Evolutionary conservation across 441 rosid genomes (phyloP).

Genomic region (Breynia disticha): DNA sequence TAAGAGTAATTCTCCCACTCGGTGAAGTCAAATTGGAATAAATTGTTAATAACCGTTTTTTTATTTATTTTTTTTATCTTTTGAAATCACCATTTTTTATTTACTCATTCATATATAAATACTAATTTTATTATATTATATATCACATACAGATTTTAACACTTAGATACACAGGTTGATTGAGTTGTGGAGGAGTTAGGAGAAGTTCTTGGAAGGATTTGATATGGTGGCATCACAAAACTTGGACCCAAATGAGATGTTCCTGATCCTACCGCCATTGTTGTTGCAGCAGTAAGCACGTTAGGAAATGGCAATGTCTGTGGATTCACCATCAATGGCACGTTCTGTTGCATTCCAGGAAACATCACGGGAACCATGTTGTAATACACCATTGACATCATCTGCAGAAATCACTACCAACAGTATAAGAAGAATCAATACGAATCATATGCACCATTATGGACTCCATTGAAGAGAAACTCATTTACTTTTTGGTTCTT

Average conservation of each 20-base stretch:
- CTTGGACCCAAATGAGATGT: conserved; percentile 46
- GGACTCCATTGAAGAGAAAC: no score
- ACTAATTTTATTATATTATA: no score
- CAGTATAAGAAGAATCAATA: background rate
- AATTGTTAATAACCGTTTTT: no score
- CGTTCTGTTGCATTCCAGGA: conserved; percentile 67
- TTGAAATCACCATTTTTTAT: no score
- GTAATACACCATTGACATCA: conserved; percentile 98
- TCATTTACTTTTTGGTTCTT: no score
- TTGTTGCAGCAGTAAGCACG: conserved; percentile 43
- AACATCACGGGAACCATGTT: conserved; percentile 85
- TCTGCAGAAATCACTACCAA: conserved; percentile 34
- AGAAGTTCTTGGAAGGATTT: conserved; percentile 35
- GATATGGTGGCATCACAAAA: conserved; percentile 48
- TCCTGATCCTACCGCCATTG: conserved; percentile 41
- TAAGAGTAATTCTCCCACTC: no score
- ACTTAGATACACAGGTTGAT: no score
- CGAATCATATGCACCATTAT: no score
- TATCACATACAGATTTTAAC: no score
- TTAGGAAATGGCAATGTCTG: conserved; percentile 71
- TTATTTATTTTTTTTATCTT: no score
- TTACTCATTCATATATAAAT: no score
- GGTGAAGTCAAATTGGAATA: no score
- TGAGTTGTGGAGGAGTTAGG: conserved; percentile 47
- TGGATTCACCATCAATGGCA: conserved; percentile 63